phyloP scores from a whole-genome alignment of 768 basidiomycete genomes.

The Suillus subluteus region DNA sequence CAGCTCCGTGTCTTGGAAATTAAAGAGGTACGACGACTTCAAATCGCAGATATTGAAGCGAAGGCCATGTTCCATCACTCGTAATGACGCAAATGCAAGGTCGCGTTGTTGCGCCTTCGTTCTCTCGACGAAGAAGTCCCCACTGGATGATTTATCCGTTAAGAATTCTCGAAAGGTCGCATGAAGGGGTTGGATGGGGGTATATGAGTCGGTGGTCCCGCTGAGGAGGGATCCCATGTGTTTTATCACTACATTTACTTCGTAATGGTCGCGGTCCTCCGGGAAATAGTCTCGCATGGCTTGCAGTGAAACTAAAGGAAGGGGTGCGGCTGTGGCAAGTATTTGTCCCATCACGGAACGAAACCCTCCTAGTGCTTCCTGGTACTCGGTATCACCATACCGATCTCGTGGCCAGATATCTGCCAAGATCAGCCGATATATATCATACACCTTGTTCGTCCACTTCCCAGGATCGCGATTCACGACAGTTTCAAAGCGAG shows the following conservation, averaged over 20 bases:
- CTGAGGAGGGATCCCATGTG: conserved; percentile 2
- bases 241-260: too few species aligned
- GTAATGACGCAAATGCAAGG: conserved; percentile 6
- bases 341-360: too few species aligned
- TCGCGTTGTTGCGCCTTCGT: neutral
- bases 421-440: too few species aligned
- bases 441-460: too few species aligned
- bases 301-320: too few species aligned
- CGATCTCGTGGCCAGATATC: too few species aligned
- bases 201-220: neutral
- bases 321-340: too few species aligned
- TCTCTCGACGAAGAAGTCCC: conserved; percentile 18
- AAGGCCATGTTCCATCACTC: conserved; percentile 32
- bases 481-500: too few species aligned
- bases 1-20: conserved; percentile 18
- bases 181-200: neutral
- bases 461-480: too few species aligned
- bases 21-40: conserved; percentile 31
- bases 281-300: too few species aligned
- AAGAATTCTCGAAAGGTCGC: conserved; percentile 16
- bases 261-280: too few species aligned
- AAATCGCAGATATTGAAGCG: conserved; percentile 41
- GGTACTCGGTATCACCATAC: too few species aligned
- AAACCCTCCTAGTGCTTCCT: neutral
- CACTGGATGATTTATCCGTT: conserved; percentile 15